Percentiles rank a stretch among this genome's conserved stretches.
phyloP scores from a whole-genome alignment of 1,284 basidiomycete species.

The Pascua sp. region DNA sequence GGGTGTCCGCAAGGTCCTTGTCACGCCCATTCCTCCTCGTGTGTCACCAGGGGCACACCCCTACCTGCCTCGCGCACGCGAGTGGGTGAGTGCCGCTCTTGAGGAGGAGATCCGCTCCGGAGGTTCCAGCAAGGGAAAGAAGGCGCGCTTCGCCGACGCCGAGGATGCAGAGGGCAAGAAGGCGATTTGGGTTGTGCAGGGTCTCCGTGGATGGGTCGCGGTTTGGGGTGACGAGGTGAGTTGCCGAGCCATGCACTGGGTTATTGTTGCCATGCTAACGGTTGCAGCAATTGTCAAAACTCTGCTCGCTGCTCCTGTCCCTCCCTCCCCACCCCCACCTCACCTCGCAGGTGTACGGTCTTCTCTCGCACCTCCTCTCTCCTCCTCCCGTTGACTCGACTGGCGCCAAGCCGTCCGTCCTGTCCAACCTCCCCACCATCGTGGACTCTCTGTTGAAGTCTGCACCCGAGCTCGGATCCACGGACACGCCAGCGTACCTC shows the following conservation, averaged over 20 bases:
- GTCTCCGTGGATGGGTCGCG: slow-evolving; percentile 60
- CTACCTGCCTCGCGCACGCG: slow-evolving; percentile 69
- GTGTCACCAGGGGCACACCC: slow-evolving; percentile 63
- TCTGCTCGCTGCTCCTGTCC: slow-evolving; percentile 67
- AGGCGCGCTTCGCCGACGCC: slow-evolving; percentile 53
- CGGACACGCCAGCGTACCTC: slow-evolving; percentile 54
- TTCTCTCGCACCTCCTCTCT: slow-evolving; percentile 70
- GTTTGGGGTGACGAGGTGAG: slow-evolving; percentile 62
- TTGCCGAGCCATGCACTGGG: neutral
- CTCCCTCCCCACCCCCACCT: slow-evolving; percentile 80
- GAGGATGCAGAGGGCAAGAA: slow-evolving; percentile 61
- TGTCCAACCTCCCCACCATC: slow-evolving; percentile 60
- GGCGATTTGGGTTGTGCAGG: slow-evolving; percentile 75
- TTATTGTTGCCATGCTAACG: neutral
- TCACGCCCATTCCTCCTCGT: slow-evolving; percentile 69
- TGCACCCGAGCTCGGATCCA: slow-evolving; percentile 61
- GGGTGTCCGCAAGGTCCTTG: slow-evolving; percentile 70
- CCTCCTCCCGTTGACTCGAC: slow-evolving; percentile 43
- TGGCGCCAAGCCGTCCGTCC: slow-evolving; percentile 35
- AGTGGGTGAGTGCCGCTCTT: slow-evolving; percentile 71
- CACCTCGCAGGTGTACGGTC: slow-evolving; percentile 73
- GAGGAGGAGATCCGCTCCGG: slow-evolving; percentile 61
- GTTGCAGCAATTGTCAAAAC: slow-evolving; percentile 62
- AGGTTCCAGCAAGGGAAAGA: slow-evolving; percentile 56
- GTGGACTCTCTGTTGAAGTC: slow-evolving; percentile 70